phyloP scores from a whole-genome alignment of 331 rosid species.

The Dryas integrifolia region DNA sequence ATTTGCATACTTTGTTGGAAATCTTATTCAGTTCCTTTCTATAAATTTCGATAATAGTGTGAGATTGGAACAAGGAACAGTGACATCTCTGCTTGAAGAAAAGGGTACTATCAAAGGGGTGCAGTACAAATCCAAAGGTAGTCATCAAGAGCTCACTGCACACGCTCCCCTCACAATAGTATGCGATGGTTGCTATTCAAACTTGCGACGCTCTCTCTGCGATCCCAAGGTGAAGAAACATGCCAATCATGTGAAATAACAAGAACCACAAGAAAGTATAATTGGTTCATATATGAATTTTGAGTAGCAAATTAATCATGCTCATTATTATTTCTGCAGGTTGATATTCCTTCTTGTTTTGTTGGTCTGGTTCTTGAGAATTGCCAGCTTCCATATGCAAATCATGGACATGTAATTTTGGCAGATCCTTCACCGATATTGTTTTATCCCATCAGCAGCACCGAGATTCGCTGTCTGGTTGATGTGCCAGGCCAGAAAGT shows the following conservation, averaged over 20 bases:
- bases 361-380: constrained; percentile 31
- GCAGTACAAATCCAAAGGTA: constrained; percentile 20
- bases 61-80: constrained; percentile 25
- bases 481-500: constrained; percentile 26
- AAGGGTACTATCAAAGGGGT: constrained; percentile 25
- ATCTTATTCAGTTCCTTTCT: background rate
- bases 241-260: background rate
- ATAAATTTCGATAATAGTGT: constrained; percentile 1
- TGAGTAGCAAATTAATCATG: background rate
- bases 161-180: constrained; percentile 24
- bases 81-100: constrained; percentile 15
- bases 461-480: constrained; percentile 26
- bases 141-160: constrained; percentile 9
- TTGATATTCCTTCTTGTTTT: constrained; percentile 24
- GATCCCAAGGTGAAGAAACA: constrained; percentile 10
- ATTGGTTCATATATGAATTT: background rate
- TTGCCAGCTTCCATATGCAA: constrained; percentile 22
- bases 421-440: constrained; percentile 26
- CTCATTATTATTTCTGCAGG: constrained; percentile 7
- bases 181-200: constrained; percentile 32
- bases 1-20: background rate
- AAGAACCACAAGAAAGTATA: background rate
- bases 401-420: constrained; percentile 23
- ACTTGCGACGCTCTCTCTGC: constrained; percentile 17
- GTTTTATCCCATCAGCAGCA: constrained; percentile 30